Conservation (phyloP, 352 stramenopile species). For the Phytophthora boehmeriae region DNA sequence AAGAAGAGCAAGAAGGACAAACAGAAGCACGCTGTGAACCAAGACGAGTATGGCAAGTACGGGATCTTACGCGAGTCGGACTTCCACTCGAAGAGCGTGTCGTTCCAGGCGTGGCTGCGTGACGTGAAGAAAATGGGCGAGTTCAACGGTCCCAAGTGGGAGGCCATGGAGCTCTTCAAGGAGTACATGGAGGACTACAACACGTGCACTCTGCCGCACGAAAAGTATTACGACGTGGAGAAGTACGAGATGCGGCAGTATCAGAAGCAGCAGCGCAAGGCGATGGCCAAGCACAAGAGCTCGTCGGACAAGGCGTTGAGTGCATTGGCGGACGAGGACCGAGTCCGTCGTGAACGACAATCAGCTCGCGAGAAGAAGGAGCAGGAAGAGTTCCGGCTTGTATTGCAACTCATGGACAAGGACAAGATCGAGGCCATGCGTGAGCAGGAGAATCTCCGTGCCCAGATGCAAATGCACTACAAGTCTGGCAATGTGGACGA, state of each 20-base stretch:
- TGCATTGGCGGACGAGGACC: slow-evolving; percentile 63
- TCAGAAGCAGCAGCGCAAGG: slow-evolving; percentile 76
- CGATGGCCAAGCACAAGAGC: slow-evolving; percentile 33
- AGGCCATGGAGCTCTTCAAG: slow-evolving; percentile 91
- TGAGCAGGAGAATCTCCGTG: slow-evolving; percentile 77
- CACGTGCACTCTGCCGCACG: slow-evolving; percentile 95
- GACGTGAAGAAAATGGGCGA: slow-evolving; percentile 93
- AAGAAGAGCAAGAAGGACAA: slow-evolving; percentile 36
- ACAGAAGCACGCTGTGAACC: slow-evolving; percentile 72
- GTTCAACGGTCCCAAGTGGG: slow-evolving; percentile 87
- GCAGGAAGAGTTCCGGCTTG: slow-evolving; percentile 75
- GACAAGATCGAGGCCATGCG: slow-evolving; percentile 90
- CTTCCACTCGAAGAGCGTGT: slow-evolving; percentile 90
- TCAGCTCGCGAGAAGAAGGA: slow-evolving; percentile 61
- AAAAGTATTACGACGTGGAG: slow-evolving; percentile 98
- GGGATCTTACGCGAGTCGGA: slow-evolving; percentile 95
- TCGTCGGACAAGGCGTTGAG: slow-evolving; percentile 20
- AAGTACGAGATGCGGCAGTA: slow-evolving; percentile 97
- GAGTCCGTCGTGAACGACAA: slow-evolving; percentile 62
- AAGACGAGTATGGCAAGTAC: slow-evolving; percentile 96
- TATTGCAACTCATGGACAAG: slow-evolving; percentile 85
- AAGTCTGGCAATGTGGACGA: slow-evolving; percentile 88
- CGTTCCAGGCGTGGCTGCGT: slow-evolving; percentile 95
- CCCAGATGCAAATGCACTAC: slow-evolving; percentile 92
- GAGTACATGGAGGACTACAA: slow-evolving; percentile 98